These are phyloP conservation scores for Xylaria digitata DNA, from an alignment of 2,329 filamentous ascomycete genomes.

Conservation along the genomic window DNA sequence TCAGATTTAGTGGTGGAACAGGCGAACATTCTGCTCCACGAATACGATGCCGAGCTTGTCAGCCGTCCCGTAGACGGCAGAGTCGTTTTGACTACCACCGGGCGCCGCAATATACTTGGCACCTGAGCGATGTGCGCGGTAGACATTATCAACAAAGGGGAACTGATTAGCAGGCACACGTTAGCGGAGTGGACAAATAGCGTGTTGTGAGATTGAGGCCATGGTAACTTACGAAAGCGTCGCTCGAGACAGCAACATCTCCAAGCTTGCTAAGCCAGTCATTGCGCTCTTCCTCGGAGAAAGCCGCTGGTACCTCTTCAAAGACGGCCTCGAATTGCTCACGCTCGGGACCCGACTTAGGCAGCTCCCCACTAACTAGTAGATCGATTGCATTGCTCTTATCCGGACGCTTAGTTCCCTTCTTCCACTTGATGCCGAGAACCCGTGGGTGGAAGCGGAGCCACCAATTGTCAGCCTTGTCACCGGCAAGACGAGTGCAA, in stretches of 20 bases:
- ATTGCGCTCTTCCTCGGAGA: slow-evolving; percentile 84
- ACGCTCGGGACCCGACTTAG: slow-evolving; percentile 83
- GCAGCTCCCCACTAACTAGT: slow-evolving; percentile 89
- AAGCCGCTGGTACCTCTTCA: slow-evolving; percentile 84
- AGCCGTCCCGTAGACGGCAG: slow-evolving; percentile 84
- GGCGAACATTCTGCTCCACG: slow-evolving; percentile 90
- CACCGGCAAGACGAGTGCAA: slow-evolving; percentile 95
- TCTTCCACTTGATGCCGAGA: slow-evolving; percentile 93
- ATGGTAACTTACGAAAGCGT: slow-evolving; percentile 84
- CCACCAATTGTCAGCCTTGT: slow-evolving; percentile 99
- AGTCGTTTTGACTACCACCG: slow-evolving; percentile 87
- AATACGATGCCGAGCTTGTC: slow-evolving; percentile 94
- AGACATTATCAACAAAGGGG: slow-evolving; percentile 98
- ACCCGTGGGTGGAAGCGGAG: slow-evolving; percentile 95
- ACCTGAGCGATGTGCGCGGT: slow-evolving; percentile 87
- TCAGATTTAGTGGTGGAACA: slow-evolving; percentile 86
- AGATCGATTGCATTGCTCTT: slow-evolving; percentile 99
- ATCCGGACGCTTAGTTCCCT: slow-evolving; percentile 93
- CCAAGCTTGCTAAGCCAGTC: slow-evolving; percentile 86
- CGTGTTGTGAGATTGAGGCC: neutral
- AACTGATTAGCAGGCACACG: slow-evolving; percentile 67
- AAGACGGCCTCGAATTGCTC: slow-evolving; percentile 90
- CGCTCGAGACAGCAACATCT: slow-evolving; percentile 87
- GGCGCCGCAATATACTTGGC: slow-evolving; percentile 97
- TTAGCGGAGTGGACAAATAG: slow-evolving; percentile 6